These are phyloP conservation scores for Ilex aquifolium DNA, from an alignment of 257 asterid species.

Conservation along the genomic window DNA sequence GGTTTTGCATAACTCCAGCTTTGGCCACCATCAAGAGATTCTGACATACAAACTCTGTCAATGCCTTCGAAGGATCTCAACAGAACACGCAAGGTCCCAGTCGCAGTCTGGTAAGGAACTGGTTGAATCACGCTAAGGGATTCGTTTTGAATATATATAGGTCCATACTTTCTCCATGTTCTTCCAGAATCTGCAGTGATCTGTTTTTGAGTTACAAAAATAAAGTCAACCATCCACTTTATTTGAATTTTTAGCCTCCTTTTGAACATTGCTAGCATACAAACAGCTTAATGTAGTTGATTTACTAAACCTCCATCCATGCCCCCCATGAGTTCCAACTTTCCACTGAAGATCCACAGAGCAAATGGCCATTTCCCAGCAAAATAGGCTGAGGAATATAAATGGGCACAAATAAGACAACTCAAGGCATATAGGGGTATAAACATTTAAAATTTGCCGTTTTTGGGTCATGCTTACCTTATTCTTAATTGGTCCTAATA, in stretches of 20 bases:
- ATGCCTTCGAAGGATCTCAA: slow-evolving; percentile 68
- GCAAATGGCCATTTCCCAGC: slow-evolving; percentile 75
- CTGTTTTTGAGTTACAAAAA: slow-evolving; percentile 30
- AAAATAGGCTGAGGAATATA: slow-evolving; percentile 61
- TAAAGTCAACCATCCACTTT: not conserved
- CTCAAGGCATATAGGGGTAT: too few species aligned
- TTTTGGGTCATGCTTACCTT: slow-evolving; percentile 37
- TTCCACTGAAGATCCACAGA: slow-evolving; percentile 97
- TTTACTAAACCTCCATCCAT: slow-evolving; percentile 77
- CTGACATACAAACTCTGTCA: slow-evolving; percentile 72
- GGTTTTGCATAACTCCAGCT: slow-evolving; percentile 83
- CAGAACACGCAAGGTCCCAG: slow-evolving; percentile 66
- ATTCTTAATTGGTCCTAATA: slow-evolving; percentile 89
- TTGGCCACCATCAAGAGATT: slow-evolving; percentile 75
- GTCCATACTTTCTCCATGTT: slow-evolving; percentile 88
- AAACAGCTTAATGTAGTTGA: not conserved
- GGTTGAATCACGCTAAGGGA: slow-evolving; percentile 92
- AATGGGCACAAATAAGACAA: slow-evolving; percentile 1
- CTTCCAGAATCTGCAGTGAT: slow-evolving; percentile 71
- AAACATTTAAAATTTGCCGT: too few species aligned
- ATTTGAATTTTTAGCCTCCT: not conserved
- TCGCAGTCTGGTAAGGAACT: slow-evolving; percentile 74
- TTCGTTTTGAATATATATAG: slow-evolving; percentile 50
- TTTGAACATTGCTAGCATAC: slow-evolving; percentile 1
- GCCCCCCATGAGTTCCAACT: slow-evolving; percentile 99